These are phyloP conservation scores for Bryoglossum gracile DNA, from an alignment of 495 filamentous ascomycete species.

Conservation along the genomic window DNA sequence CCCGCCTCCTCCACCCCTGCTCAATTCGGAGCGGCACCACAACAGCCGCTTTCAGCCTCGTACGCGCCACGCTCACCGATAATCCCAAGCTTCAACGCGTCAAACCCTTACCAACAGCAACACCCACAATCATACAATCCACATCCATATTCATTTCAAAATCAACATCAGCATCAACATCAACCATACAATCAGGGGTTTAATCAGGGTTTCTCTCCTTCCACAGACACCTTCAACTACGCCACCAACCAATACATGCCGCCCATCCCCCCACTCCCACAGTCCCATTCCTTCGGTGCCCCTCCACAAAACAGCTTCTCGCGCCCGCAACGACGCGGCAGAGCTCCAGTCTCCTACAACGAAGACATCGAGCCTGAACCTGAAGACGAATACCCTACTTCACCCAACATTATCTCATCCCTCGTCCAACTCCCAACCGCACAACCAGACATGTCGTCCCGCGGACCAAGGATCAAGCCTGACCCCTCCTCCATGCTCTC, in stretches of 20 bases:
- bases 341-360: neutral
- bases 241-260: neutral
- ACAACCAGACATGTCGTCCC: neutral
- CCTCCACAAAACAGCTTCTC: no score
- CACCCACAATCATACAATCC: conserved; percentile 8
- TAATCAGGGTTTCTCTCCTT: neutral
- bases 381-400: neutral
- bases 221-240: neutral
- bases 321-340: neutral
- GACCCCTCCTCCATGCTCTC: conserved; percentile 1
- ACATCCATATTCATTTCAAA: neutral
- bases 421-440: neutral
- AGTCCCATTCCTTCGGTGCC: neutral
- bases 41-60: neutral
- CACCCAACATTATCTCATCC: neutral
- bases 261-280: neutral
- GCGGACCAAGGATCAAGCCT: neutral
- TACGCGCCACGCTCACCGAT: conserved; percentile 24
- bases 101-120: no score
- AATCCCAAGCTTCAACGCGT: conserved; percentile 12
- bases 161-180: neutral
- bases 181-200: neutral
- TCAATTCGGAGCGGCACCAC: neutral
- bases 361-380: neutral
- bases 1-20: neutral